Percentiles rank a stretch among this genome's conserved stretches.
Conservation (phyloP, 176 grass and related monocot genomes). For the Panicum miliaceum region DNA sequence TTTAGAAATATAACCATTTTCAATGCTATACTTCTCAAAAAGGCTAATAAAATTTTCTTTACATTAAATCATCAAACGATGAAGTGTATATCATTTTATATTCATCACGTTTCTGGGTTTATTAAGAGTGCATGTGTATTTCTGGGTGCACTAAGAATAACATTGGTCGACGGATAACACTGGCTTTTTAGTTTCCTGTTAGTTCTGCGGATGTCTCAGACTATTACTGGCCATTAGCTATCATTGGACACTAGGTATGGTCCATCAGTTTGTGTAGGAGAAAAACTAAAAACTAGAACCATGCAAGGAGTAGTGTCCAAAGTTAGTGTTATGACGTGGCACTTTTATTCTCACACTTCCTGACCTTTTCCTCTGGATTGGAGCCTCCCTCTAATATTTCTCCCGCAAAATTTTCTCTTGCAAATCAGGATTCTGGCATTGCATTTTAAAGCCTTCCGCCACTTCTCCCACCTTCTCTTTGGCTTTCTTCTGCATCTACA, state of each 20-base stretch:
- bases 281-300: conserved; percentile 38
- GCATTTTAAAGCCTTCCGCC: conserved; percentile 41
- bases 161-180: not conserved
- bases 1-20: not conserved
- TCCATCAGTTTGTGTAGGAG: conserved; percentile 26
- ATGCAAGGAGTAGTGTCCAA: conserved; percentile 11
- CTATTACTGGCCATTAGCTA: conserved; percentile 28
- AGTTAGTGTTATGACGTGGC: conserved; percentile 28
- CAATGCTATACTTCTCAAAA: conserved; percentile 15
- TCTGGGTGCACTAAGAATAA: conserved; percentile 37
- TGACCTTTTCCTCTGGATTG: conserved; percentile 30
- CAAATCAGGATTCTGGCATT: conserved; percentile 34
- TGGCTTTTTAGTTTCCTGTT: not conserved
- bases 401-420: not conserved
- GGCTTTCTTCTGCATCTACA: conserved; percentile 45
- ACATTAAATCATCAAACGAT: conserved; percentile 7
- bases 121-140: conserved; percentile 16
- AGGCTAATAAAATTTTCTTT: conserved; percentile 11
- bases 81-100: conserved; percentile 24
- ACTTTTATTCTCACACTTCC: conserved; percentile 19
- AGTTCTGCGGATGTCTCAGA: not conserved
- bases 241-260: conserved; percentile 37
- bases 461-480: conserved; percentile 35
- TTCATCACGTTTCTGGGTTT: conserved; percentile 17
- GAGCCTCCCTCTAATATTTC: conserved; percentile 29